Evolutionary conservation across 164 flowering plant species (phyloP), one percentile per base, ranked within the genome.

Genomic region (Houttuynia cordata): DNA sequence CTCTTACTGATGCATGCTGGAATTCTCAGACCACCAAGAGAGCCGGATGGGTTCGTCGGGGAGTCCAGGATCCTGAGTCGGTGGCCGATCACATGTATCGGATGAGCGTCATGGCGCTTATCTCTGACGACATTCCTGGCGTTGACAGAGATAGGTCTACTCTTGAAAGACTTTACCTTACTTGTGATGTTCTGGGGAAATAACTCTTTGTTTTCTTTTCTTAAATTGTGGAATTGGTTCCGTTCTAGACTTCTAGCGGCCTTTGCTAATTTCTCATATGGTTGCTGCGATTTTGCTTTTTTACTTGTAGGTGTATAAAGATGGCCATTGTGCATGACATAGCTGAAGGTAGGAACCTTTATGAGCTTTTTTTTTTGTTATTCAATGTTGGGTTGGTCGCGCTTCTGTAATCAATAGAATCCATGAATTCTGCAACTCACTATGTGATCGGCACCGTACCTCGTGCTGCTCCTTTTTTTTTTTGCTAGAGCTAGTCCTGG

Each of bases 301-400:
- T 15, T 41, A 14, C 34, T 39, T 65, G 66, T 74, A 89, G 98
- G 92, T 93, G 96, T 66, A 56, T 93, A 9, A 93, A 89, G 71
- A 87, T 93, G 91, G 94, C 97, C 15, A 83, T 93, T 71, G 98
- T 93, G 22, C 98, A 93, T 77, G 98, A 93, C 62, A 87, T 93
- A 67, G 97, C 98, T 0, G 98, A 93, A 84, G 96, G 98, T 92
- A 58, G 62, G 71, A 23, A 3, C 23, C 24, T 18, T 53, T 37
- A 15, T 37, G 4, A 37, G 18, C 7, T 30, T 2, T 30, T 30
- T 30, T 30, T 2, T 30, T 30, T n/a, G n/a, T n/a, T n/a, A n/a
- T n/a, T n/a, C n/a, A n/a, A n/a, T n/a, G n/a, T n/a, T n/a, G n/a
- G n/a, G n/a, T 30, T 30, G 4, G 37, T 2, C 2, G 6, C 37